phyloP scores from a whole-genome alignment of 768 basidiomycete species.

The Lactarius quietus region DNA sequence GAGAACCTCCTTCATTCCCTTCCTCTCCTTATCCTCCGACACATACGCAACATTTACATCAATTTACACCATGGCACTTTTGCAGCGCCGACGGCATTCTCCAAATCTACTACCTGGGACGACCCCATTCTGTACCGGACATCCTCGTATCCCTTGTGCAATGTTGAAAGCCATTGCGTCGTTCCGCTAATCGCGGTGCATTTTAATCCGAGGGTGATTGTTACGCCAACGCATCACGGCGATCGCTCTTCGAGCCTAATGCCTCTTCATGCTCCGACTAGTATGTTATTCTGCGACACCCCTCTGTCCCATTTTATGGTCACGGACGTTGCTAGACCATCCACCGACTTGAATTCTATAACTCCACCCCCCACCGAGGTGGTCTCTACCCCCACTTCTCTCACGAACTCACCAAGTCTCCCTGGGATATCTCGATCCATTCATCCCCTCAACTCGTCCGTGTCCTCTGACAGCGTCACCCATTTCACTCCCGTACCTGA shows the following conservation, averaged over 20 bases:
- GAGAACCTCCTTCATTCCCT: neutral
- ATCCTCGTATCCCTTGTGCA: slow-evolving; percentile 4
- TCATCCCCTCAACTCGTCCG: no score
- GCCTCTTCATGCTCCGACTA: no score
- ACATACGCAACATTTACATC: neutral
- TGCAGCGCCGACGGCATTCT: neutral
- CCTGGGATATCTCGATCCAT: no score
- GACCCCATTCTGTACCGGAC: neutral
- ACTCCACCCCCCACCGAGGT: no score
- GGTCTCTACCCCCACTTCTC: no score
- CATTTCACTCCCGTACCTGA: no score
- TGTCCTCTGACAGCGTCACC: no score
- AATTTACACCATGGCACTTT: neutral
- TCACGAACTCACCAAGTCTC: no score
- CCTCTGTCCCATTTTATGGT: no score
- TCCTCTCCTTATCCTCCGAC: neutral
- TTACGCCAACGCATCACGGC: neutral
- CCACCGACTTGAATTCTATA: no score
- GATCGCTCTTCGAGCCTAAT: neutral
- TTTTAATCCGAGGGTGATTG: neutral
- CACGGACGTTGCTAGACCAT: no score
- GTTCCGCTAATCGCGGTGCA: neutral
- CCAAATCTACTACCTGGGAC: neutral
- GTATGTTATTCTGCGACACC: no score
- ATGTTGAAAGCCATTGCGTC: neutral